Conservation (phyloP, 345 rosid genomes). For the Linum lewisii region DNA sequence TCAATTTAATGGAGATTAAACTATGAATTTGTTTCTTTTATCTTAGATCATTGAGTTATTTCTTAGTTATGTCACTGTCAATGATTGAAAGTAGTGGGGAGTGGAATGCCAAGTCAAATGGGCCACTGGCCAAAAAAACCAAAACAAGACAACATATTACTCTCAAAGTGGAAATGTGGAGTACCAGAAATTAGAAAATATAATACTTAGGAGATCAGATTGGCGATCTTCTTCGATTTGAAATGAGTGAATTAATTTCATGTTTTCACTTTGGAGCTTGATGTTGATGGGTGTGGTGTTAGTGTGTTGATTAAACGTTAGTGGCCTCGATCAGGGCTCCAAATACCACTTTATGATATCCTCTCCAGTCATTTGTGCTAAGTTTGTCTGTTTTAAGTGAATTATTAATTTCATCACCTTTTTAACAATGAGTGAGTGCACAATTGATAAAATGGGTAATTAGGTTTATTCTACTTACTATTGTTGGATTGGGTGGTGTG, state of each 20-base stretch:
- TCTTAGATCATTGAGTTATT: slow-evolving; percentile 4
- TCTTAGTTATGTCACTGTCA: slow-evolving; percentile 44
- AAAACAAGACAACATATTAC: slow-evolving; percentile 10
- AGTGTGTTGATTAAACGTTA: background rate
- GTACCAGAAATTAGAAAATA: background rate
- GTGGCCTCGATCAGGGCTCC: background rate
- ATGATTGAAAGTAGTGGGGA: slow-evolving; percentile 10
- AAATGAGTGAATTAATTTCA: background rate
- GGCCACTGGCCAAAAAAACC: slow-evolving; percentile 8
- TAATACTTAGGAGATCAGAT: background rate
- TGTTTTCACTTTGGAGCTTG: background rate
- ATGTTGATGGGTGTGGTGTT: background rate
- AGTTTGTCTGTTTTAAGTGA: no score
- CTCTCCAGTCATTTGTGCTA: no score
- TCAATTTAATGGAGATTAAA: no score
- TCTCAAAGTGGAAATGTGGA: slow-evolving; percentile 9
- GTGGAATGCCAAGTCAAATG: slow-evolving; percentile 51
- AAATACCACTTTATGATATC: no score
- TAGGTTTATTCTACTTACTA: no score
- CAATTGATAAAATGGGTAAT: no score
- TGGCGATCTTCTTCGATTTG: slow-evolving; percentile 8
- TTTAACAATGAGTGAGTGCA: no score
- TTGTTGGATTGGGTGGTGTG: no score
- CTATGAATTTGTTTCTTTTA: background rate
- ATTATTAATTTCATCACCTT: no score